Percentiles rank a stretch among this genome's conserved stretches.
Conservation (phyloP, 2,329 filamentous ascomycete species). For the Pestalotiopsis fici region DNA sequence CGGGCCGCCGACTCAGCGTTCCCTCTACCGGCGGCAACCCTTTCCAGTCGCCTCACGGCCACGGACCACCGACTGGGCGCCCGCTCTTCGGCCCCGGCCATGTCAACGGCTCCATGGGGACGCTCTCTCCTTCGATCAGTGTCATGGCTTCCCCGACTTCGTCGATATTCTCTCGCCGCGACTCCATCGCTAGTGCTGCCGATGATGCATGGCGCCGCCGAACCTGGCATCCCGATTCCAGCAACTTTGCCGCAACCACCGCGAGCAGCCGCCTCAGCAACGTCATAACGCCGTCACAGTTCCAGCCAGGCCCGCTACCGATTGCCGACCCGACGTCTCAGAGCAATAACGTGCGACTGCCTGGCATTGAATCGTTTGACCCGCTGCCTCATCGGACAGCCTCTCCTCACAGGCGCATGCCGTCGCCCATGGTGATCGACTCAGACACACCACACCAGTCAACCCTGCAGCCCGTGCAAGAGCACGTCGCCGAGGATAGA, state of each 20-base stretch:
- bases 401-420: slow-evolving; percentile 64
- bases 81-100: slow-evolving; percentile 55
- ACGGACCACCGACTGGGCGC: slow-evolving; percentile 56
- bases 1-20: slow-evolving; percentile 77
- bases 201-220: slow-evolving; percentile 81
- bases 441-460: slow-evolving; percentile 40
- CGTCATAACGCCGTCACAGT: slow-evolving; percentile 69
- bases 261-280: slow-evolving; percentile 75
- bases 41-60: slow-evolving; percentile 66
- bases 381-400: slow-evolving; percentile 65
- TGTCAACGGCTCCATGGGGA: slow-evolving; percentile 54
- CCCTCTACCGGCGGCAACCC: slow-evolving; percentile 70
- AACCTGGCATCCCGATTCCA: slow-evolving; percentile 87
- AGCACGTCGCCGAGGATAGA: slow-evolving; percentile 43
- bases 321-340: slow-evolving; percentile 44
- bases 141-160: slow-evolving; percentile 67
- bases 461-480: slow-evolving; percentile 28
- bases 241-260: slow-evolving; percentile 58
- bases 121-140: slow-evolving; percentile 61
- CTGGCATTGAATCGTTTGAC: slow-evolving; percentile 91
- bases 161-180: slow-evolving; percentile 64
- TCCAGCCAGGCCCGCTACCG: slow-evolving; percentile 53
- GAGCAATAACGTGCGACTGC: slow-evolving; percentile 69
- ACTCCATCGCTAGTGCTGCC: slow-evolving; percentile 60
- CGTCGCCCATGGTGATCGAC: slow-evolving; percentile 80